Percentiles rank a stretch among this genome's conserved stretches.
These are phyloP conservation scores for Saccharomycopsis javanensis DNA, from an alignment of 805 yeast genomes.

Conservation along the genomic window DNA sequence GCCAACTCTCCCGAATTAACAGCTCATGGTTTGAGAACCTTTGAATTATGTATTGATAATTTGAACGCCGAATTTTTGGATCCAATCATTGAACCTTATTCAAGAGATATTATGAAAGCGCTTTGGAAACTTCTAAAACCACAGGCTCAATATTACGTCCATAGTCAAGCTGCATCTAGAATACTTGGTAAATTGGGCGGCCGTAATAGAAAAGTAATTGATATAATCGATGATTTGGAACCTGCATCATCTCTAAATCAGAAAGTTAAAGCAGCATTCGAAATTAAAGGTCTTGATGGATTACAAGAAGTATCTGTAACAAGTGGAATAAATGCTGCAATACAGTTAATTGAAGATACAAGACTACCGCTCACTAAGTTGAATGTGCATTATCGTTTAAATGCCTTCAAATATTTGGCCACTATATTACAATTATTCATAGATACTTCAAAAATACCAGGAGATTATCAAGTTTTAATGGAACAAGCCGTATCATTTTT, in stretches of 20 bases:
- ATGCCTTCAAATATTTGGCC: conserved; percentile 68
- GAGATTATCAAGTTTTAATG: conserved; percentile 34
- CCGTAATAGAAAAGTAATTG: conserved; percentile 77
- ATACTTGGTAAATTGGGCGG: conserved; percentile 96
- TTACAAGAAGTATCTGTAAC: conserved; percentile 69
- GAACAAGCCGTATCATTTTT: conserved; percentile 40
- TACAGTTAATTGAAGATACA: conserved; percentile 64
- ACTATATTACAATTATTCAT: conserved; percentile 60
- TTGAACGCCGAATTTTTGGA: conserved; percentile 94
- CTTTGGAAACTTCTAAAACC: conserved; percentile 88
- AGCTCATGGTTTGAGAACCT: conserved; percentile 87
- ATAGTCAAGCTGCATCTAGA: conserved; percentile 87
- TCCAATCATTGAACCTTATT: conserved; percentile 93
- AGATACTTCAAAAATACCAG: conserved; percentile 32
- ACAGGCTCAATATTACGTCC: conserved; percentile 88
- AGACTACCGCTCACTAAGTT: conserved; percentile 21
- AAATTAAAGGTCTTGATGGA: conserved; percentile 57
- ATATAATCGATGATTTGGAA: conserved; percentile 56
- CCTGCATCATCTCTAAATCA: conserved; percentile 47
- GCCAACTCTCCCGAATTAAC: conserved; percentile 79
- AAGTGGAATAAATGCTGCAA: conserved; percentile 74
- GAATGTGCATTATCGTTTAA: conserved; percentile 56
- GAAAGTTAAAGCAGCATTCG: conserved; percentile 61
- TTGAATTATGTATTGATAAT: conserved; percentile 93
- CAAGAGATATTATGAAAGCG: conserved; percentile 89